Evolutionary conservation across 2,329 filamentous ascomycete species (phyloP).

Genomic region (Paraconiothyrium brasiliense): DNA sequence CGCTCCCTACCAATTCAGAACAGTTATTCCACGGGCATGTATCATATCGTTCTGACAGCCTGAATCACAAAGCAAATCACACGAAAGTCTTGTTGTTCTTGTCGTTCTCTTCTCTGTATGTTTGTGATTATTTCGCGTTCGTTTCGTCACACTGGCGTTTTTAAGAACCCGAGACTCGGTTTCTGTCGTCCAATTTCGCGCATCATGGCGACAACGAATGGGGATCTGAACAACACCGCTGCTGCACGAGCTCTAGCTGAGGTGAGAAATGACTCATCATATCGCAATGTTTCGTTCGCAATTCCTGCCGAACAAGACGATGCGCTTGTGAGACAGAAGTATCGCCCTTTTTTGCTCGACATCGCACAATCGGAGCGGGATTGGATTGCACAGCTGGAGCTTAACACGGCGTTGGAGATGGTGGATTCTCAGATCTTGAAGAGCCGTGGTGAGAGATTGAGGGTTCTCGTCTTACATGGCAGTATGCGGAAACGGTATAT

Average conservation of each 20-base stretch:
- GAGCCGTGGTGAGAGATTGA: conserved; percentile 54
- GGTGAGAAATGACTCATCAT: conserved; percentile 9
- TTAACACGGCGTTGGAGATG: conserved; percentile 63
- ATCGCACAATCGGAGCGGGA: conserved; percentile 53
- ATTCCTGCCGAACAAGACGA: conserved; percentile 60
- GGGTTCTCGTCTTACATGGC: conserved; percentile 69
- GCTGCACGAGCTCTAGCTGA: conserved; percentile 7
- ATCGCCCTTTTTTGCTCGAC: conserved; percentile 66
- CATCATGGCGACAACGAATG: conserved; percentile 16
- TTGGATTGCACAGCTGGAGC: conserved; percentile 67
- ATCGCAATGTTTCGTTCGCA: conserved; percentile 49
- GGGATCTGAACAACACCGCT: conserved; percentile 22
- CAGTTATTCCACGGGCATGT: no score
- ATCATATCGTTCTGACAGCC: no score
- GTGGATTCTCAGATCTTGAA: conserved; percentile 57
- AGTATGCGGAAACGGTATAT: conserved; percentile 61
- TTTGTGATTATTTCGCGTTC: neutral
- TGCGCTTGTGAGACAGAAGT: conserved; percentile 55
- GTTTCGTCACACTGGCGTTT: neutral
- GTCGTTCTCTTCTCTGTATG: conserved; percentile 44
- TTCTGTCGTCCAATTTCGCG: conserved; percentile 7
- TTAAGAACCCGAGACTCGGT: neutral
- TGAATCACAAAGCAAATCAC: no score
- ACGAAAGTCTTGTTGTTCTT: no score
- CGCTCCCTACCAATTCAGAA: no score